Conservation (phyloP, 768 basidiomycete genomes). For the Neoboletus subvelutipes region DNA sequence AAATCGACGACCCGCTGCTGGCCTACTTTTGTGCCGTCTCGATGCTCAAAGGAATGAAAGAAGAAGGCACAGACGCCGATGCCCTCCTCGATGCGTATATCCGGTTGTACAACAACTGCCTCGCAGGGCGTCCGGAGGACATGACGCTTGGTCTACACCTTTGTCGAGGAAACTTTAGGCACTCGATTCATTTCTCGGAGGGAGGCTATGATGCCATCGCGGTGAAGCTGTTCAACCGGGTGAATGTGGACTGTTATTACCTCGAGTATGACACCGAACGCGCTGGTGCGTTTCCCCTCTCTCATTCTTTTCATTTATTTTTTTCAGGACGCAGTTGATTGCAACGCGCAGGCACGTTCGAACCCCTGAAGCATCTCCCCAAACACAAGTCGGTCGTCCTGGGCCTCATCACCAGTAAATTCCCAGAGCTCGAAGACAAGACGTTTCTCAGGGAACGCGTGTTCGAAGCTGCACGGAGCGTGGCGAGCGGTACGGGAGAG, state of each 20-base stretch:
- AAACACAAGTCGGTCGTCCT: slow-evolving; percentile 41
- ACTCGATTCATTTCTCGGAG: slow-evolving; percentile 42
- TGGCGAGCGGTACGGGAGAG: slow-evolving; percentile 40
- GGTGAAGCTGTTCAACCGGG: slow-evolving; percentile 43
- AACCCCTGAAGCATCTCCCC: slow-evolving; percentile 32
- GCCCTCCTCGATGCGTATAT: slow-evolving; percentile 63
- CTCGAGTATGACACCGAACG: slow-evolving; percentile 50
- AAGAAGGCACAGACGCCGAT: slow-evolving; percentile 58
- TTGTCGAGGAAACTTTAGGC: slow-evolving; percentile 39
- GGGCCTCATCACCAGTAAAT: slow-evolving; percentile 45
- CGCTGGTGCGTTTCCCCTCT: slow-evolving; percentile 33
- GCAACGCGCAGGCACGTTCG: slow-evolving; percentile 25
- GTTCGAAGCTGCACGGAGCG: slow-evolving; percentile 41
- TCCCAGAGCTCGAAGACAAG: slow-evolving; percentile 43
- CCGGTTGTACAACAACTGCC: slow-evolving; percentile 38
- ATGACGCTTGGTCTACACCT: slow-evolving; percentile 44
- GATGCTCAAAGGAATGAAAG: slow-evolving; percentile 56
- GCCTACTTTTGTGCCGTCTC: slow-evolving; percentile 66
- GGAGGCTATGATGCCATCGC: slow-evolving; percentile 48
- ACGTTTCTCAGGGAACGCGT: slow-evolving; percentile 40
- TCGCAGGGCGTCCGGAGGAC: slow-evolving; percentile 39
- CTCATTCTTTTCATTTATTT: too few relatives aligned
- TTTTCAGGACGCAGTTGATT: not conserved
- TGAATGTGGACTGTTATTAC: slow-evolving; percentile 46
- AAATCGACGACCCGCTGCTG: slow-evolving; percentile 48